Evolutionary conservation across 2,329 filamentous ascomycete genomes (phyloP).

Genomic region (Alternaria conjuncta): DNA sequence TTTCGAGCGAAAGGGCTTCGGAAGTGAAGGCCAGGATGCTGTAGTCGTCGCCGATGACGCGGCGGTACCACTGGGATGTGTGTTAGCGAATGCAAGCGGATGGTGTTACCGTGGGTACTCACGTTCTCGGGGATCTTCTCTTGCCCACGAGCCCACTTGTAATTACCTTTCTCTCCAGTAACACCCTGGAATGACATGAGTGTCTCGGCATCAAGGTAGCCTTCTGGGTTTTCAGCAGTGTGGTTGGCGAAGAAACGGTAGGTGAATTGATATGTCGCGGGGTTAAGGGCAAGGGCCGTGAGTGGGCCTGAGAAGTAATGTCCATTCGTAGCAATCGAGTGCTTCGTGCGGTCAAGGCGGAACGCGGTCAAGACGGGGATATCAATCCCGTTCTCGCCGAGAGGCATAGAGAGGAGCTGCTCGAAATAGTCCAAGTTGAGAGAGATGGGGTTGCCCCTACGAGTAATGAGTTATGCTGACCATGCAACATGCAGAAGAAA

Average conservation of each 20-base stretch:
- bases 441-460: conserved; percentile 6
- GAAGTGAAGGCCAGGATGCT: background rate
- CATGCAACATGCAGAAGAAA: background rate
- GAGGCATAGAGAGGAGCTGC: conserved; percentile 10
- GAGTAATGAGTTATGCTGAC: background rate
- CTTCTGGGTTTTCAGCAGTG: conserved; percentile 25
- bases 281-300: conserved; percentile 21
- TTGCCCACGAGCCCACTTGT: conserved; percentile 23
- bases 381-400: conserved; percentile 7
- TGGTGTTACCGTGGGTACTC: conserved; percentile 7
- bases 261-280: conserved; percentile 10
- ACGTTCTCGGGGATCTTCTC: conserved; percentile 30
- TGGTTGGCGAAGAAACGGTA: conserved; percentile 29
- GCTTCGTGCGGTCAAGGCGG: conserved; percentile 26
- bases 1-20: conserved; percentile 15
- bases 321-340: conserved; percentile 23
- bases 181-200: conserved; percentile 28
- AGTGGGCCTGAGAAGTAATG: conserved; percentile 21
- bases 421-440: conserved; percentile 6
- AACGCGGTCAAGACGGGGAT: conserved; percentile 4
- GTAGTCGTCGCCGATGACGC: conserved; percentile 21
- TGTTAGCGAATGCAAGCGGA: conserved; percentile 14
- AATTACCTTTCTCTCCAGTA: conserved; percentile 24
- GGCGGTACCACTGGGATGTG: conserved; percentile 12
- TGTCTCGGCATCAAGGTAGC: conserved; percentile 22